These are phyloP conservation scores for Sporothrix variecibatus DNA, from an alignment of 2,329 filamentous ascomycete genomes.

Conservation along the genomic window DNA sequence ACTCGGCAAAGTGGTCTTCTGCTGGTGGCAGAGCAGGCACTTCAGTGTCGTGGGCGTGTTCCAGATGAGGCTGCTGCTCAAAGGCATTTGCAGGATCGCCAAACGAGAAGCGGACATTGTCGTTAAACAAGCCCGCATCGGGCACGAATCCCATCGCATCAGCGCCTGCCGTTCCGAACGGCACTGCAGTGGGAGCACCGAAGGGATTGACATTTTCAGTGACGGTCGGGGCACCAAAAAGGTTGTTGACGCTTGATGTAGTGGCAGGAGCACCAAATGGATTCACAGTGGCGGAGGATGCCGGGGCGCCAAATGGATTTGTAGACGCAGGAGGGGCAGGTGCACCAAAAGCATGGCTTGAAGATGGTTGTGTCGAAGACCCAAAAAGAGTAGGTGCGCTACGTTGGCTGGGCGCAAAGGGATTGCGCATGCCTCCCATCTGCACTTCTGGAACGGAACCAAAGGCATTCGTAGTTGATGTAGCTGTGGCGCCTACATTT, in stretches of 20 bases:
- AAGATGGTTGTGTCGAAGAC: neutral
- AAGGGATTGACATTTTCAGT: neutral
- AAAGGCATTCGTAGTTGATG: neutral
- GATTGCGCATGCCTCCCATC: conserved; percentile 10
- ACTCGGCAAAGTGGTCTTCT: neutral
- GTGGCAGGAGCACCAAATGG: neutral
- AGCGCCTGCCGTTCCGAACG: neutral
- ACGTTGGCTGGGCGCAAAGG: conserved; percentile 4
- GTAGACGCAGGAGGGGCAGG: neutral
- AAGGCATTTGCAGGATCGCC: conserved; percentile 2
- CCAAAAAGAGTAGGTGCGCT: conserved; percentile 22
- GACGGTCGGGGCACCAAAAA: neutral
- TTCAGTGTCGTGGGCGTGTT: neutral
- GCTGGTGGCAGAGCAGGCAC: neutral
- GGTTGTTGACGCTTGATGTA: neutral
- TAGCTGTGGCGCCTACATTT: neutral
- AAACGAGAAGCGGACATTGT: conserved; percentile 27
- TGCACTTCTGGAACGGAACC: neutral
- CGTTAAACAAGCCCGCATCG: conserved; percentile 20
- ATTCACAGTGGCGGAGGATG: neutral
- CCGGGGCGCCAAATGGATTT: neutral
- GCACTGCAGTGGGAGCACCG: neutral
- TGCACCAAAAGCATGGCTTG: neutral
- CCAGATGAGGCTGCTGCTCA: neutral
- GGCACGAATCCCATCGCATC: conserved; percentile 25